Percentiles rank a stretch among this genome's conserved stretches.
Conservation (phyloP, 129 eudicot species). For the Flaveria ramosissima region DNA sequence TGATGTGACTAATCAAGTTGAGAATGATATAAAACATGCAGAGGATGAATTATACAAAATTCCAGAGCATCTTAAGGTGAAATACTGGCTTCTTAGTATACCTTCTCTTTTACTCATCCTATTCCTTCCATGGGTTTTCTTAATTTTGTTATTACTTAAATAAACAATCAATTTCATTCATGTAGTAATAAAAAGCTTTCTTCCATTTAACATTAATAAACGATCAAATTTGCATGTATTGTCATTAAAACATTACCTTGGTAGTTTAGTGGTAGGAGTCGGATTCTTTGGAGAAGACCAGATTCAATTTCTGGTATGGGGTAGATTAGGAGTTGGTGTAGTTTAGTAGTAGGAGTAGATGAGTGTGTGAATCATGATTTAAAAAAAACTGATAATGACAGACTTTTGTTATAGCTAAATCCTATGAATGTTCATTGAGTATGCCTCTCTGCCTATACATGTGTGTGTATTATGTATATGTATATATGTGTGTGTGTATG, state of each 20-base stretch:
- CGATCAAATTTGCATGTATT: constrained; percentile 11
- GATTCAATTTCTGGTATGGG: too few species aligned
- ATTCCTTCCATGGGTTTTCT: constrained; percentile 7
- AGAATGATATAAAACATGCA: constrained; percentile 73
- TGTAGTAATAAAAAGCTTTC: not conserved
- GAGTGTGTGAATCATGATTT: too few species aligned
- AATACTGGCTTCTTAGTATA: constrained; percentile 10
- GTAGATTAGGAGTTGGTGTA: too few species aligned
- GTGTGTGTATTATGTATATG: not conserved
- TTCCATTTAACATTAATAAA: not conserved
- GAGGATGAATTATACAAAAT: constrained; percentile 88
- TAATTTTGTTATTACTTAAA: not conserved
- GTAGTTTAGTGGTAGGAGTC: too few species aligned
- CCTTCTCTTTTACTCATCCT: not conserved
- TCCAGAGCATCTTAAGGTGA: constrained; percentile 94
- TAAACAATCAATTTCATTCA: not conserved
- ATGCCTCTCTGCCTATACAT: not conserved
- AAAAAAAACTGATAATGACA: not conserved
- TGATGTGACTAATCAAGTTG: constrained; percentile 63
- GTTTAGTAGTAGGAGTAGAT: too few species aligned
- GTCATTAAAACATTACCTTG: not conserved
- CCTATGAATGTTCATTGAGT: not conserved
- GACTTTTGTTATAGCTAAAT: not conserved
- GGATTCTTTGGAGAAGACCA: too few species aligned
- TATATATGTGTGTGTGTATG: not conserved